Evolutionary conservation across 345 rosid species (phyloP).

Genomic region (Cardamine resedifolia): DNA sequence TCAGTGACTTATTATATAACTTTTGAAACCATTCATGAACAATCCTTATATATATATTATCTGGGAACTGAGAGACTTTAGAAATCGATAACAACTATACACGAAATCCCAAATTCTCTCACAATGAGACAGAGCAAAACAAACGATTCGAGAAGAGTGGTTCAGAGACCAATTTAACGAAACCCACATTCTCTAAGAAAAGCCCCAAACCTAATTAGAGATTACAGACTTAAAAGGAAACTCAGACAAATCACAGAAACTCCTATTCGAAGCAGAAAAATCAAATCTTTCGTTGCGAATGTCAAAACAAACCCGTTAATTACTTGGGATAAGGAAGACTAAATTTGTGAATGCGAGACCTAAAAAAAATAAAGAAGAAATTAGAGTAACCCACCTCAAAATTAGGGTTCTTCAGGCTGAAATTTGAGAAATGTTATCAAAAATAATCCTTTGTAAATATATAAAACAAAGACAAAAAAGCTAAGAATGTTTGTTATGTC

Average conservation of each 20-base stretch:
- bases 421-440: neutral
- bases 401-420: constrained; percentile 37
- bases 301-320: constrained; percentile 2
- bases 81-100: neutral
- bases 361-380: neutral
- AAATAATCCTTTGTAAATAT: neutral
- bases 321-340: neutral
- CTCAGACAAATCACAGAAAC: neutral
- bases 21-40: neutral
- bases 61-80: neutral
- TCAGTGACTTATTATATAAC: constrained; percentile 10
- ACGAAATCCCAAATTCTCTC: neutral
- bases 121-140: neutral
- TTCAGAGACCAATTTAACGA: neutral
- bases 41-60: neutral
- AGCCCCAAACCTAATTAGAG: constrained; percentile 11
- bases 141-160: neutral
- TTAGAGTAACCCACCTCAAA: constrained; percentile 13
- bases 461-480: constrained; percentile 8
- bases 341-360: neutral
- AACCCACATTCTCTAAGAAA: neutral
- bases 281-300: constrained; percentile 14
- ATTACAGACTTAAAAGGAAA: neutral
- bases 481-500: constrained; percentile 32
- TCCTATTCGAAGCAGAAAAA: neutral